Evolutionary conservation across 768 basidiomycete genomes (phyloP).

Genomic region (Clavaria fumosa): DNA sequence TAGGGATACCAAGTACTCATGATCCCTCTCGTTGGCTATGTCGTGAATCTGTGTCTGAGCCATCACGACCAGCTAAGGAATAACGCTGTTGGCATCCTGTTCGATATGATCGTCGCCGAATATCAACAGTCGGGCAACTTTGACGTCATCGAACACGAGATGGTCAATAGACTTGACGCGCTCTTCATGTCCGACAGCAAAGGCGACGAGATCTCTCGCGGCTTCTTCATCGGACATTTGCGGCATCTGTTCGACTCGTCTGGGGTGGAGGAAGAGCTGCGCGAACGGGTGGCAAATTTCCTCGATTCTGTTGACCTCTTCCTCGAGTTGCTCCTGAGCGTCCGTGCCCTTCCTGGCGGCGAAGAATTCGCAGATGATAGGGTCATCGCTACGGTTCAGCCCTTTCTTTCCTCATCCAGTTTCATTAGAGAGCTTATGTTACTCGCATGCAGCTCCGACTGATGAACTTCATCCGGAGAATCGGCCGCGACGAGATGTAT

Average conservation of each 20-base stretch:
- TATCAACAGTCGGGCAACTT: slow-evolving; percentile 77
- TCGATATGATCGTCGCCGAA: slow-evolving; percentile 90
- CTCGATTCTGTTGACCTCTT: slow-evolving; percentile 85
- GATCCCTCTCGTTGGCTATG: slow-evolving; percentile 71
- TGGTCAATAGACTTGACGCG: slow-evolving; percentile 80
- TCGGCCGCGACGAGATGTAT: slow-evolving; percentile 86
- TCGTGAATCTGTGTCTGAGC: slow-evolving; percentile 85
- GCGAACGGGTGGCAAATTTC: slow-evolving; percentile 65
- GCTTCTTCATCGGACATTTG: slow-evolving; percentile 85
- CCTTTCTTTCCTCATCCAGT: slow-evolving; percentile 4
- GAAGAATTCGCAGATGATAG: slow-evolving; percentile 93
- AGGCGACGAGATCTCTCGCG: slow-evolving; percentile 79
- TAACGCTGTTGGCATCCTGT: slow-evolving; percentile 84
- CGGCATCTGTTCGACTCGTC: slow-evolving; percentile 79
- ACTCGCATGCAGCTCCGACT: slow-evolving; percentile 55
- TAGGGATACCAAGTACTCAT: slow-evolving; percentile 79
- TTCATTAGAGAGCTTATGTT: too few relatives aligned
- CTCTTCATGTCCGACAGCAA: slow-evolving; percentile 90
- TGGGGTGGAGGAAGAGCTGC: slow-evolving; percentile 64
- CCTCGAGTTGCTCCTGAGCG: slow-evolving; percentile 76
- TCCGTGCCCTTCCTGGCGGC: slow-evolving; percentile 80
- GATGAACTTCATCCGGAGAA: slow-evolving; percentile 88
- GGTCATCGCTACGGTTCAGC: slow-evolving; percentile 69
- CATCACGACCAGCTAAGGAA: slow-evolving; percentile 87
- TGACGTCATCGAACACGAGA: slow-evolving; percentile 79